Percentiles rank a stretch among this genome's conserved stretches.
Conservation (phyloP, 331 rosid genomes). For the Pyrus hybrid region DNA sequence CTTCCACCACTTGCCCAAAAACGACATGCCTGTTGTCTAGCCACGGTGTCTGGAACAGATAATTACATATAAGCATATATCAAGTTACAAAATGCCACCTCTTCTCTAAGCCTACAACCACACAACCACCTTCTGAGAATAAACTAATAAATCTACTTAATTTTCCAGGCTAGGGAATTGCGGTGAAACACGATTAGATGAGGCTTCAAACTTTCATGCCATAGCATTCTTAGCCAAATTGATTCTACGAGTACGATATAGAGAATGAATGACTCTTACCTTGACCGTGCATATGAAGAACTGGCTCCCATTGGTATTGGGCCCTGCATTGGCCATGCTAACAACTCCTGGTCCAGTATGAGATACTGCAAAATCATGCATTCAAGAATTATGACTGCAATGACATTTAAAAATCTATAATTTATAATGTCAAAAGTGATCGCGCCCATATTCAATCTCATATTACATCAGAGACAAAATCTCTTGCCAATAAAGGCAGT, state of each 20-base stretch:
- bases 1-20: constrained; percentile 98
- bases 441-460: background rate
- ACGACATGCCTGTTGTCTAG: constrained; percentile 91
- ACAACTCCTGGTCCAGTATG: constrained; percentile 82
- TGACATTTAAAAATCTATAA: background rate
- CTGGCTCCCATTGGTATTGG: constrained; percentile 95
- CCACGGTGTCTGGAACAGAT: constrained; percentile 77
- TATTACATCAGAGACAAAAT: background rate
- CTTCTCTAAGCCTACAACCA: background rate
- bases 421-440: background rate
- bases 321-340: constrained; percentile 99
- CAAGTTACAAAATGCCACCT: background rate
- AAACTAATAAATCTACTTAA: background rate
- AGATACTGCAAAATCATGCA: constrained; percentile 43
- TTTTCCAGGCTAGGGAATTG: background rate
- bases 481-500: background rate
- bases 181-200: background rate
- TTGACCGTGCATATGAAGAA: constrained; percentile 93
- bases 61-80: constrained; percentile 8
- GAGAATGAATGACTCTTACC: constrained; percentile 28
- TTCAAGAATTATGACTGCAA: constrained; percentile 14
- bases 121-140: background rate
- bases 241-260: background rate
- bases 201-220: background rate
- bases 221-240: background rate